Percentiles rank a stretch among this genome's conserved stretches.
Conservation (phyloP, 2,329 filamentous ascomycete genomes). For the Chalaropsis thielavioides region DNA sequence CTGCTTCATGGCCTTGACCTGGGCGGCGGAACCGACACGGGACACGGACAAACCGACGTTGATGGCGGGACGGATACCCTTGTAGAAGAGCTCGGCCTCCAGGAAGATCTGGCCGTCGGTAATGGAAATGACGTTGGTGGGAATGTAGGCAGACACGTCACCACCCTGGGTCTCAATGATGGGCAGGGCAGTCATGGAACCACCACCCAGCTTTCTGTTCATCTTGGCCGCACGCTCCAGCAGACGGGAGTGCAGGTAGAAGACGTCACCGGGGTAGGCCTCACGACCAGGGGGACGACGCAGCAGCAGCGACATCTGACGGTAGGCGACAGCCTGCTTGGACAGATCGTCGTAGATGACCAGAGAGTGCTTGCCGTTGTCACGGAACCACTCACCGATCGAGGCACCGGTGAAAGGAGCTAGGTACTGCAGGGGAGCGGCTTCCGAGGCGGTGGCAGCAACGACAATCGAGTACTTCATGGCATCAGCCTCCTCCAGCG, state of each 20-base stretch:
- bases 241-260: constrained; percentile 98
- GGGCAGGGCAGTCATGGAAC: constrained; percentile 92
- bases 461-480: constrained; percentile 97
- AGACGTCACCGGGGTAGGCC: constrained; percentile 97
- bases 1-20: constrained; percentile 99
- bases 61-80: constrained; percentile 99
- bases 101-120: constrained; percentile 99
- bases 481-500: constrained; percentile 97
- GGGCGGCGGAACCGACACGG: constrained; percentile 97
- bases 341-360: constrained; percentile 91
- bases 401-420: constrained; percentile 63
- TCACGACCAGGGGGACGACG: constrained; percentile 97
- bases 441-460: constrained; percentile 93
- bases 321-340: constrained; percentile 95
- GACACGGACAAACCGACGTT: constrained; percentile 99
- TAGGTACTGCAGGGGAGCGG: constrained; percentile 84
- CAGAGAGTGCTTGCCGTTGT: constrained; percentile 75
- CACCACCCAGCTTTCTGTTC: constrained; percentile 86
- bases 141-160: constrained; percentile 99
- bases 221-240: constrained; percentile 99
- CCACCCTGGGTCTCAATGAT: constrained; percentile 99
- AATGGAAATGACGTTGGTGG: constrained; percentile 99
- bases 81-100: constrained; percentile 99
- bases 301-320: constrained; percentile 97
- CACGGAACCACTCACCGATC: constrained; percentile 63